Base-by-base conservation (phyloP, 345 rosid species). In the Brassica incana region DNA sequence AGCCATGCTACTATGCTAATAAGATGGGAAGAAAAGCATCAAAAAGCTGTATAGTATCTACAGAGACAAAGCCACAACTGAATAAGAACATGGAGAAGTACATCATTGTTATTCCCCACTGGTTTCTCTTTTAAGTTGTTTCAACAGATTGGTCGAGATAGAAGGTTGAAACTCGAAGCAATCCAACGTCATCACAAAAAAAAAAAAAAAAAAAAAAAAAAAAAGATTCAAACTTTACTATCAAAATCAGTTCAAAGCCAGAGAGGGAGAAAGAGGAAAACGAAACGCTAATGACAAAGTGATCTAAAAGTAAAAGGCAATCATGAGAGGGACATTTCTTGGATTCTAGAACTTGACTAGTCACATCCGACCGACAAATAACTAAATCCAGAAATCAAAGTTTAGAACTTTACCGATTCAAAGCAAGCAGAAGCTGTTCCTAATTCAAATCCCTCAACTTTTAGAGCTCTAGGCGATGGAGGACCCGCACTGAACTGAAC, bases 281-380 rank as follows among this genome's bases (percentile, higher is more conserved):
- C 9, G 36, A 52, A 62, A 70, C 3, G 6, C 14, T 63, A 77
- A 12, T 2, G 8, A 48, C 29, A 59, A 40, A 71, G 52, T 35
- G 72, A 72, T 56, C 12, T 54, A 38, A 52, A 61, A 66, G 68
- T 30, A 12, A 48, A 52, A 29, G 50, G 20, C 64, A 60, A 65
- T 36, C 59, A 68, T 69, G 83, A 80, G 43, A 75, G 58, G 8
- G 80, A 80, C 77, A 71, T 71, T 50, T 65, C 16, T 56, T 2
- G 48, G 75, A 35, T 25, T 62, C 16, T 12, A 79, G 69, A 1
- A n/a, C 61, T 18, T 75, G 72, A 63, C 38, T n/a, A 36, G 68
- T 75, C 80, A 54, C 71, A 80, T 70, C 25, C 83, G 1, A 75
- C 40, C 54, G 8, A 14, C 5, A n/a, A 80, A 74, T 58, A 69